Evolutionary conservation across 495 filamentous ascomycete species (phyloP), one percentile per base, ranked within the genome.

Genomic region (Aspergillus kassunensis): DNA sequence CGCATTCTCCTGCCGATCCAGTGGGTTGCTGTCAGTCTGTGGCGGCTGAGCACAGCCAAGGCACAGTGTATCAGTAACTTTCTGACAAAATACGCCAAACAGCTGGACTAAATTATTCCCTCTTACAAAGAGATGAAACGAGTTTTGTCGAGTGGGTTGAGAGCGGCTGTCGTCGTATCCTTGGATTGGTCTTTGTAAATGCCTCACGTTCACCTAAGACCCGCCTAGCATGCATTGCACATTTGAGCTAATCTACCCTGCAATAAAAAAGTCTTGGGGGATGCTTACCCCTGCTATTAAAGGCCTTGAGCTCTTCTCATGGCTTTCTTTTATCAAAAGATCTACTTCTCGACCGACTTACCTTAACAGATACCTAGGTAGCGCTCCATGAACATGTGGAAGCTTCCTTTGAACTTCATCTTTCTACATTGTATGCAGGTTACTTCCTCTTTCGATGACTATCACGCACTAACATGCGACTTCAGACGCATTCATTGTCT

Each of bases 371-470:
- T n/a, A 16, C 8, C 15, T 12, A 27, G 13, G 21, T n/a, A n/a
- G n/a, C n/a, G n/a, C n/a, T n/a, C n/a, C n/a, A 4, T 27, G 24
- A 27, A 27, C 36, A 67, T 67, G 62, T 65, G 64, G 64, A 65
- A 59, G 51, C 53, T 60, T 20, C 55, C 57, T 0, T 49, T 84
- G 37, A 89, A 89, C 65, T 91, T 89, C 66, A 86, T 91, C 63
- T 83, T 82, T 1, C 54, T 88, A 46, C 80, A 85, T 66, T 86
- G 66, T 71, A 51, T 15, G 58, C 31, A 9, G 36, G 21, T 41
- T 15, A 15, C 41, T 19, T 27, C 46, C 40, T 18, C 6, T 30
- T 25, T 37, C 30, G 23, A 23, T 0, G 1, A 34, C 5, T 30
- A 3, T 20, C 25, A 27, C 46, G 54, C 27, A 55, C 53, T 27